phyloP scores from a whole-genome alignment of 2,329 filamentous ascomycete genomes.

The Cucurbitaria berberidis region DNA sequence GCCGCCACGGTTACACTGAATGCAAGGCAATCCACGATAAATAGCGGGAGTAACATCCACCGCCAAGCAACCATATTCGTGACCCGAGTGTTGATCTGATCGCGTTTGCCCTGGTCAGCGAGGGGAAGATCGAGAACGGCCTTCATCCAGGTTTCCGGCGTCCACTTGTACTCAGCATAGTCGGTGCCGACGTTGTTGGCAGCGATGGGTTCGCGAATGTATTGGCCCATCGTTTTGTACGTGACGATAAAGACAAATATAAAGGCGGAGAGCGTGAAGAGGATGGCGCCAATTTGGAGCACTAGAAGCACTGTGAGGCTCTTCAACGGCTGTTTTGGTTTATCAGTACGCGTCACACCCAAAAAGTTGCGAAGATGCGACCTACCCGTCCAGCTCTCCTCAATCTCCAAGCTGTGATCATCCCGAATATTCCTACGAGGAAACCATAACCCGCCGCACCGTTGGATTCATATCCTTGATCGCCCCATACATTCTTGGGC shows the following conservation, averaged over 20 bases:
- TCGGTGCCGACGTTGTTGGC: slow-evolving; percentile 21
- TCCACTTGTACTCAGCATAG: slow-evolving; percentile 39
- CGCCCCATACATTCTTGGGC: slow-evolving; percentile 36
- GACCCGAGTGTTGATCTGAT: slow-evolving; percentile 28
- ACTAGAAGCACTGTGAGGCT: slow-evolving; percentile 46
- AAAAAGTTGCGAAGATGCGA: neutral
- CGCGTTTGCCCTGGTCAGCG: slow-evolving; percentile 15
- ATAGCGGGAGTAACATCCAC: slow-evolving; percentile 42
- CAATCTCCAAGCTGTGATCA: slow-evolving; percentile 37
- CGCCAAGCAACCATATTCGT: slow-evolving; percentile 41
- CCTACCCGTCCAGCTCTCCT: slow-evolving; percentile 13
- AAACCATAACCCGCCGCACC: slow-evolving; percentile 43
- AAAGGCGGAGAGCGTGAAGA: slow-evolving; percentile 40
- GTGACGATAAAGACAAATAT: slow-evolving; percentile 42
- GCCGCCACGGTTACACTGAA: slow-evolving; percentile 24
- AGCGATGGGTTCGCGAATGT: slow-evolving; percentile 29
- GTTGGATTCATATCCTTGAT: slow-evolving; percentile 39
- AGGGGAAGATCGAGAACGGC: slow-evolving; percentile 39
- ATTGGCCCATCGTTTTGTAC: slow-evolving; percentile 35
- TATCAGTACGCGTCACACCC: slow-evolving; percentile 3
- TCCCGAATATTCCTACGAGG: slow-evolving; percentile 38
- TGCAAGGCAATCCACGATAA: slow-evolving; percentile 29
- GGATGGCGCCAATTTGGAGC: slow-evolving; percentile 34
- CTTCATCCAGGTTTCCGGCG: slow-evolving; percentile 43
- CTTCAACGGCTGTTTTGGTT: slow-evolving; percentile 25